phyloP scores from a whole-genome alignment of 345 rosid species.

The Turnera subulata region DNA sequence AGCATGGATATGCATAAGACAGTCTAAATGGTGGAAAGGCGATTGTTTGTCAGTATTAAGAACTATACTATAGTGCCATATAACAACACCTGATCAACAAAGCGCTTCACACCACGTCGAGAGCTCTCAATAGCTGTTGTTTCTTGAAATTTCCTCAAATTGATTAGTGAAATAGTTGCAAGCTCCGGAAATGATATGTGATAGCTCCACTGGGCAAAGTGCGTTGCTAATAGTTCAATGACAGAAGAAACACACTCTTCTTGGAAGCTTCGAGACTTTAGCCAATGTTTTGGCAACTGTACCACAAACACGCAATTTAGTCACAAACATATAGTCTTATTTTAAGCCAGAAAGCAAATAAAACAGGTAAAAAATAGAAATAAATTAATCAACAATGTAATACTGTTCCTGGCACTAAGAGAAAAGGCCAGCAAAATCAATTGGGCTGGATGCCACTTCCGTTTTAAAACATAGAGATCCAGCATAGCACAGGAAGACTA shows the following conservation, averaged over 20 bases:
- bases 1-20: background rate
- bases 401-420: too few relatives aligned
- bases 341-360: conserved; percentile 3
- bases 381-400: too few relatives aligned
- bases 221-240: conserved; percentile 67
- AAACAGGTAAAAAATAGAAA: background rate
- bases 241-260: conserved; percentile 58
- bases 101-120: conserved; percentile 58
- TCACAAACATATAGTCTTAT: conserved; percentile 1
- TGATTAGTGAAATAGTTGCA: conserved; percentile 67
- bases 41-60: background rate
- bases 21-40: background rate
- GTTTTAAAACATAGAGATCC: too few relatives aligned
- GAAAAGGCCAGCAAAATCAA: too few relatives aligned
- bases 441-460: too few relatives aligned
- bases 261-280: conserved; percentile 77
- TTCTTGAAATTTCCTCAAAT: conserved; percentile 63
- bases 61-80: too few relatives aligned
- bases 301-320: conserved; percentile 12
- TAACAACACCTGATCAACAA: conserved; percentile 62
- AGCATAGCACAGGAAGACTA: too few relatives aligned
- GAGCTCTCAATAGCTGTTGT: conserved; percentile 50
- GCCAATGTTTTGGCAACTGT: conserved; percentile 90
- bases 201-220: conserved; percentile 85
- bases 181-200: conserved; percentile 92